These are phyloP conservation scores for Cytospora schulzeri DNA, from an alignment of 2,329 filamentous ascomycete species.

Conservation along the genomic window DNA sequence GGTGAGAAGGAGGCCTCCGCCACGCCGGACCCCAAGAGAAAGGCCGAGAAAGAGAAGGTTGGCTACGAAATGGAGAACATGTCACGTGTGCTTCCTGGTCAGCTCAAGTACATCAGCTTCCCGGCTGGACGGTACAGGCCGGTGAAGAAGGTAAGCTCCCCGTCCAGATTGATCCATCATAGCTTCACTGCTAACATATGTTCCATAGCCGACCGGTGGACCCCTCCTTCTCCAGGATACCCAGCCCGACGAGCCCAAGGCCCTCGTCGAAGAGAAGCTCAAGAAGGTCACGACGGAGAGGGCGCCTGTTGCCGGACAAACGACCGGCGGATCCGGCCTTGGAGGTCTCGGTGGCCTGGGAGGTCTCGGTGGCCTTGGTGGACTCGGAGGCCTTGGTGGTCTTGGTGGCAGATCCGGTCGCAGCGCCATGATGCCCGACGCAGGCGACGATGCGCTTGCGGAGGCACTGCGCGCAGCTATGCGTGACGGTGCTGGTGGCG, in stretches of 20 bases:
- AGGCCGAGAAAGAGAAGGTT: conserved; percentile 91
- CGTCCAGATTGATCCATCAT: neutral
- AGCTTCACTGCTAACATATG: conserved; percentile 42
- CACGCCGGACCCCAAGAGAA: conserved; percentile 74
- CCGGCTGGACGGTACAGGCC: conserved; percentile 88
- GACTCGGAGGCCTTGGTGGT: conserved; percentile 36
- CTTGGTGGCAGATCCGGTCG: conserved; percentile 33
- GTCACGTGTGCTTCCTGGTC: conserved; percentile 87
- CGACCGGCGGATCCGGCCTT: conserved; percentile 33
- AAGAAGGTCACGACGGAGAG: conserved; percentile 74
- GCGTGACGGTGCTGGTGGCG: conserved; percentile 39
- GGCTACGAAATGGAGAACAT: conserved; percentile 97
- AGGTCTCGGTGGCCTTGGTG: conserved; percentile 33
- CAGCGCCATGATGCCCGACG: conserved; percentile 22
- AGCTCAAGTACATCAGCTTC: conserved; percentile 96
- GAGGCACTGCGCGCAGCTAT: conserved; percentile 34
- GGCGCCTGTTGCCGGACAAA: conserved; percentile 56
- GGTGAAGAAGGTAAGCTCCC: conserved; percentile 72
- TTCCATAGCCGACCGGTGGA: conserved; percentile 79
- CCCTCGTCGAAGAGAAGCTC: conserved; percentile 86
- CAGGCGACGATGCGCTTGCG: conserved; percentile 31
- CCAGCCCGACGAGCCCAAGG: conserved; percentile 74
- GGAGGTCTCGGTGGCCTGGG: conserved; percentile 37
- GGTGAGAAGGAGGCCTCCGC: conserved; percentile 58
- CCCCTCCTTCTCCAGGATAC: conserved; percentile 90